Evolutionary conservation across 2,329 filamentous ascomycete genomes (phyloP).

Genomic region (Lecanosticta acicola): DNA sequence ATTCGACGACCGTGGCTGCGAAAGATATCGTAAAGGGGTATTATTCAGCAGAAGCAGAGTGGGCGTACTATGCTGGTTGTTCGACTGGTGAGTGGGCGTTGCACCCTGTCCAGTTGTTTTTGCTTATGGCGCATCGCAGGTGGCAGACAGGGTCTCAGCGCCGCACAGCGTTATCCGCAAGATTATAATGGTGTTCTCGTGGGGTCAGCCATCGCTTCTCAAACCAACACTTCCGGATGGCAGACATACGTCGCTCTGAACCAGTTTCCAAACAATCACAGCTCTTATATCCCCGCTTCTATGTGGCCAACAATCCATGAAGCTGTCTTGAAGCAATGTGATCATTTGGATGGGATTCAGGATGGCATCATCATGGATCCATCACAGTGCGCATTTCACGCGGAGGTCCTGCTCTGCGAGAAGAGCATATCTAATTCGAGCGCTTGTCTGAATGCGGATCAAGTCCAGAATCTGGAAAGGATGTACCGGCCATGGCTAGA

Average conservation of each 20-base stretch:
- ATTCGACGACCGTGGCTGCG: conserved; percentile 49
- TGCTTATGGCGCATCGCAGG: too few species aligned
- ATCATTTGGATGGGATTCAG: background rate
- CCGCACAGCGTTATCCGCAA: conserved; percentile 44
- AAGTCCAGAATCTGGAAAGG: conserved; percentile 3
- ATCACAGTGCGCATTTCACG: background rate
- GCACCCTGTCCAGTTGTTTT: too few species aligned
- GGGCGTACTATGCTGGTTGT: conserved; percentile 37
- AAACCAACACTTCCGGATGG: conserved; percentile 7
- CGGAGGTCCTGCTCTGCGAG: background rate
- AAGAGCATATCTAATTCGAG: conserved; percentile 35
- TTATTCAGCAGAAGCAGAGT: conserved; percentile 31
- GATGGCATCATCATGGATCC: conserved; percentile 6
- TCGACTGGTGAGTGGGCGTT: conserved; percentile 20
- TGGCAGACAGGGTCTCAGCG: conserved; percentile 35
- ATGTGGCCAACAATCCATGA: conserved; percentile 4
- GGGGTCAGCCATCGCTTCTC: conserved; percentile 26
- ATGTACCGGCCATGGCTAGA: conserved; percentile 7
- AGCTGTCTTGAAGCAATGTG: conserved; percentile 4
- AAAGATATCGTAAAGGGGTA: conserved; percentile 27
- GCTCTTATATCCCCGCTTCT: conserved; percentile 1
- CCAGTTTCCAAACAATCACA: conserved; percentile 5
- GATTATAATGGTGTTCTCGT: conserved; percentile 54
- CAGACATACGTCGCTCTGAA: conserved; percentile 8
- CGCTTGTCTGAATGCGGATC: background rate